A percentile compares a stretch with the other conserved stretches of the same genome.
These are phyloP conservation scores for Limonium bicolor DNA, from an alignment of 148 eudicot genomes.

Conservation along the genomic window DNA sequence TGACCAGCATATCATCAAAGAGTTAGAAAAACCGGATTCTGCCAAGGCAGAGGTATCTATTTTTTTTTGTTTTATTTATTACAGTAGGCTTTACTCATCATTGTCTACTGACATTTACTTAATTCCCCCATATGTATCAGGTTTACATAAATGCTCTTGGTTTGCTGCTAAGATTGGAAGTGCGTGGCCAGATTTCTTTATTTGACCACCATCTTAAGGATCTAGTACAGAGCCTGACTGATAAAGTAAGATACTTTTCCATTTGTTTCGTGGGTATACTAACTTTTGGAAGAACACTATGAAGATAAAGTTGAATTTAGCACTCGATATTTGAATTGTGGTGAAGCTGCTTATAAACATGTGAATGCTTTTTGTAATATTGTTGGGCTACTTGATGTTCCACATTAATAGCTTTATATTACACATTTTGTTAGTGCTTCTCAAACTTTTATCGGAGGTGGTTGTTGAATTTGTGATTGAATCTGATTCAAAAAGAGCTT, in stretches of 20 bases:
- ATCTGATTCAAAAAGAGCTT: too few relatives aligned
- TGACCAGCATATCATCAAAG: conserved; percentile 51
- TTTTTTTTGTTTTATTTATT: neutral
- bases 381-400: too few relatives aligned
- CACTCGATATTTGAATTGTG: too few relatives aligned
- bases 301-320: too few relatives aligned
- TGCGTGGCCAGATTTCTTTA: conserved; percentile 40
- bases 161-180: conserved; percentile 47
- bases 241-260: conserved; percentile 44
- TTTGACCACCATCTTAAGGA: conserved; percentile 42
- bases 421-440: too few relatives aligned
- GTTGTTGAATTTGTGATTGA: too few relatives aligned
- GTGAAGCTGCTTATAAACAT: too few relatives aligned
- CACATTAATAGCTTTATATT: too few relatives aligned
- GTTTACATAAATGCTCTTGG: conserved; percentile 73
- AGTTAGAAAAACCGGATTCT: conserved; percentile 54
- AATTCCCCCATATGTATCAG: conserved; percentile 17
- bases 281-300: too few relatives aligned
- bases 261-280: too few relatives aligned
- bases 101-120: neutral
- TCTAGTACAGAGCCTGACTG: conserved; percentile 34
- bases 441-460: too few relatives aligned
- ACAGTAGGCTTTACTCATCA: neutral
- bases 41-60: conserved; percentile 39
- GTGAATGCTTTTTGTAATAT: too few relatives aligned